Evolutionary conservation across 225 moss, liverwort and hornwort genomes (phyloP), one percentile per base, ranked within the genome.

Genomic region (Pseudoscleropodium purum): DNA sequence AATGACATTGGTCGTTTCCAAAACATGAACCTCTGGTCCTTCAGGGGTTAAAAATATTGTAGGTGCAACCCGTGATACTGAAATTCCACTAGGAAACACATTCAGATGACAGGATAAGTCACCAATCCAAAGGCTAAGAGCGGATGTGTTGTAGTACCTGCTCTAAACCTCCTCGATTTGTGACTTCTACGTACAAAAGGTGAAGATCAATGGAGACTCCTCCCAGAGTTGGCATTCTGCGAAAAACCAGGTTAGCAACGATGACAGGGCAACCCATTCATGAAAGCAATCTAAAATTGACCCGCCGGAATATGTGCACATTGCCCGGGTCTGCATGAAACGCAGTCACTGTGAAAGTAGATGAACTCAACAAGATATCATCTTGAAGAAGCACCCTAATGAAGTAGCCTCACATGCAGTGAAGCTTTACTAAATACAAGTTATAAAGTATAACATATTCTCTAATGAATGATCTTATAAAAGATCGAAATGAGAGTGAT

Each of bases 141-240:
- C 8, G 5, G 45, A 75, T 67, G 64, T 33, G 52, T 83, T 33
- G 34, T 47, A 19, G 31, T 62, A 92, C 88, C 86, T 90, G 91
- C 81, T 93, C 93, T 77, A 96, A 92, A 87, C 98, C 98, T 76
- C 98, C 98, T 67, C 98, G 95, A 18, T 91, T 92, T 31, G 96
- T 95, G 70, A 98, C 98, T 90, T 98, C 97, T 64, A 92, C 90
- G 85, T 96, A 98, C 18, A 98, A 87, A 62, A 94, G 93, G 92
- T 98, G 97, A n/a, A 98, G 93, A 84, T 98, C 96, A 88, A 98
- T 91, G 82, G 95, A 93, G 78, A 95, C 94, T 81, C 97, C 97
- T 60, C 96, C 96, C 85, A 98, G 88, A 80, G 95, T 94, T 65
- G 96, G 97, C 57, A 98, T 95, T 85, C 98, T 98, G 94, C 90